phyloP scores from a whole-genome alignment of 768 basidiomycete species.

The Paxillus ammoniavirescens region DNA sequence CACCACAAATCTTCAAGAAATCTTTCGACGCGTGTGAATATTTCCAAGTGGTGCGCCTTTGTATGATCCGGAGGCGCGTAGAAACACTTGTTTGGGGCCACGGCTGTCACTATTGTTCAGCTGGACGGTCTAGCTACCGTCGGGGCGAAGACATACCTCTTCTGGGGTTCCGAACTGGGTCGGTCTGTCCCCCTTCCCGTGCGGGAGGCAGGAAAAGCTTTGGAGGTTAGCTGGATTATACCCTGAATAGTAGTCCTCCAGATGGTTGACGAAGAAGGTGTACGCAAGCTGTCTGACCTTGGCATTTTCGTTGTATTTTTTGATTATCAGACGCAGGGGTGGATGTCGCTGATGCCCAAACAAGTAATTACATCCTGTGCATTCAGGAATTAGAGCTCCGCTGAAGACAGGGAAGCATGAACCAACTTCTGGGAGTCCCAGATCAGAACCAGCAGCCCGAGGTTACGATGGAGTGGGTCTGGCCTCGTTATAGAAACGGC shows the following conservation, averaged over 20 bases:
- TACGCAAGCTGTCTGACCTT: constrained; percentile 55
- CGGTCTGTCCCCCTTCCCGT: constrained; percentile 42
- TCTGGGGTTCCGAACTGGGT: constrained; percentile 55
- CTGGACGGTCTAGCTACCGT: neutral
- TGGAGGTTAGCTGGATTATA: constrained; percentile 52
- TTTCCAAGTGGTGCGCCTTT: constrained; percentile 55
- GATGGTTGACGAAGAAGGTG: constrained; percentile 78
- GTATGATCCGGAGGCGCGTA: constrained; percentile 43
- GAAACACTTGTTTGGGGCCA: constrained; percentile 60
- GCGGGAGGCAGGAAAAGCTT: constrained; percentile 73
- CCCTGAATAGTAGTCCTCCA: constrained; percentile 48
- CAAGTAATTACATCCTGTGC: constrained; percentile 48
- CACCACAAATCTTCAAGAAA: constrained; percentile 81
- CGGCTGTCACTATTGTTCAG: constrained; percentile 36
- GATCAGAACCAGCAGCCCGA: constrained; percentile 80
- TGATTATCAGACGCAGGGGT: constrained; percentile 58
- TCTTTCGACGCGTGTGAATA: constrained; percentile 83
- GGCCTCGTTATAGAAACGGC: constrained; percentile 38
- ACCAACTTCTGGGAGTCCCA: constrained; percentile 42
- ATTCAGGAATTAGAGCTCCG: neutral
- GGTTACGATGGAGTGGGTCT: constrained; percentile 54
- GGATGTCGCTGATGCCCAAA: constrained; percentile 66
- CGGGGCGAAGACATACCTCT: constrained; percentile 44
- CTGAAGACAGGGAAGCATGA: neutral
- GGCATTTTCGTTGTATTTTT: constrained; percentile 41